These are phyloP conservation scores for Pontederia paniculata DNA, from an alignment of 176 grass and related monocot genomes.

Conservation along the genomic window DNA sequence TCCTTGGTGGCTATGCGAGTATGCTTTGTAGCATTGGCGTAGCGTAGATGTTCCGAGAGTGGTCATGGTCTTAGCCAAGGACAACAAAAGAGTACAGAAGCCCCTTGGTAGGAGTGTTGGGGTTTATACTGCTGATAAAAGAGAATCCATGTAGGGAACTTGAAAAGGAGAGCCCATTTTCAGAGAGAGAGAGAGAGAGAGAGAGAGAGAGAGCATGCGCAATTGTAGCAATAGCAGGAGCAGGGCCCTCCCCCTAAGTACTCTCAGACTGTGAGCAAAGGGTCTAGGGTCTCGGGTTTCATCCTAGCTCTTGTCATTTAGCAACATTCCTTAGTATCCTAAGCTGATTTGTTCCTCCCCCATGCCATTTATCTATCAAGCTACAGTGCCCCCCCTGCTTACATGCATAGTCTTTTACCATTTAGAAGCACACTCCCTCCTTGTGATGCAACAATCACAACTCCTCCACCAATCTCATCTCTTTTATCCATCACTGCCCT, in stretches of 20 bases:
- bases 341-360: conserved; percentile 4
- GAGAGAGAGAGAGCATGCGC: background rate
- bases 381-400: background rate
- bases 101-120: background rate
- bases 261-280: too few species aligned
- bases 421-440: background rate
- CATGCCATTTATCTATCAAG: conserved; percentile 1
- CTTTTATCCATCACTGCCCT: background rate
- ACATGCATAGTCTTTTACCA: background rate
- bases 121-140: background rate
- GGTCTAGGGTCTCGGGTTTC: background rate
- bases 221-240: background rate
- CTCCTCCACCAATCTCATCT: conserved; percentile 4
- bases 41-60: too few species aligned
- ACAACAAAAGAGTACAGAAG: background rate
- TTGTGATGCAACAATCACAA: too few species aligned
- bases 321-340: conserved; percentile 9
- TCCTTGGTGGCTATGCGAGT: too few species aligned
- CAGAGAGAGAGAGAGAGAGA: background rate
- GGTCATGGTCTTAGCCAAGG: background rate
- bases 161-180: conserved; percentile 2
- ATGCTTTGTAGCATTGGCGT: too few species aligned
- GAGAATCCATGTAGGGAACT: conserved; percentile 5
- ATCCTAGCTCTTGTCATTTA: conserved; percentile 4
- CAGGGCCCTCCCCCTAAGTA: background rate